Evolutionary conservation across 2,329 filamentous ascomycete species (phyloP), one percentile per base, ranked within the genome.

Genomic region (Botrytis sinoallii): DNA sequence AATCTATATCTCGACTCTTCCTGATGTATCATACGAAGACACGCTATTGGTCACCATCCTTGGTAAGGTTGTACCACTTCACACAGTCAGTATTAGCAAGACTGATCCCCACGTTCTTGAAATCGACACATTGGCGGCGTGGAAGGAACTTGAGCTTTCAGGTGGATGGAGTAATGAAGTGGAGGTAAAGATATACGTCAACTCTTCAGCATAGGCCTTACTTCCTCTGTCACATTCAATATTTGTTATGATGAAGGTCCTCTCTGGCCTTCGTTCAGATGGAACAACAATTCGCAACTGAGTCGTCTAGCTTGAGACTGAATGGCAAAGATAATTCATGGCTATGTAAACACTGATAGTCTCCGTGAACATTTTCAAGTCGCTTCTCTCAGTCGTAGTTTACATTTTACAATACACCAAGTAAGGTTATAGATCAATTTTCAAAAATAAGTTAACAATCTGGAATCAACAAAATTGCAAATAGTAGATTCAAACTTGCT

Each of bases 151-250:
- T 84, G 88, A 86, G 0, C 85, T 96, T 72, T 84, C 89, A 74
- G 87, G 88, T 55, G 90, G 91, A 12, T 97, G 93, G 91, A 91
- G 90, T 76, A 97, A 97, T 81, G 93, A 97, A 81, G 87, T 94
- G 55, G 86, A 88, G 75, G 84, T 97, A 60, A 90, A 77, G 73
- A 76, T 80, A 67, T 77, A 76, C 64, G 74, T 80, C 66, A 78
- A 76, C 46, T 73, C 74, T n/a, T 29, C 52, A 57, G 14, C 52
- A 32, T 57, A 57, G 14, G 29, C 16, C n/a, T 57, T 14, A 32
- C 3, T 16, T 9, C 6, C 7, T 57, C 52, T 18, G 7, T 57
- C 52, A 9, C 14, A 57, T 29, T 9, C 9, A 18, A 57, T 57
- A 29, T 57, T 29, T 57, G 16, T 18, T 55, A 4, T 6, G 18